Base-by-base conservation (phyloP, 2,329 filamentous ascomycete species). In the Cercospora nicotianae region DNA sequence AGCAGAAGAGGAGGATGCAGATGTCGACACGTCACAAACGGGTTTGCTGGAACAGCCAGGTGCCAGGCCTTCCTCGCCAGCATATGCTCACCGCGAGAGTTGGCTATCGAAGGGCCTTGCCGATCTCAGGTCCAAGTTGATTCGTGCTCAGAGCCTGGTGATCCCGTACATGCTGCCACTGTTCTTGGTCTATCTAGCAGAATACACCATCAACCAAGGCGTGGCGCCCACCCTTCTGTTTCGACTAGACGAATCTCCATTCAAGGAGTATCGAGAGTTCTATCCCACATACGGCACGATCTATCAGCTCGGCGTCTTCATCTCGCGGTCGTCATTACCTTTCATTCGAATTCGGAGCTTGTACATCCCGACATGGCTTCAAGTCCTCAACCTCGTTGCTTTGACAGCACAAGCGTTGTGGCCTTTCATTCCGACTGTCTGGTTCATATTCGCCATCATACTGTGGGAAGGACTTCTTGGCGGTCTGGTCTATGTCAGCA, bases 121-220 rank as follows among this genome's bases (percentile, higher is more conserved):
- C 28, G 67, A 69, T 60, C 66, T 79, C 26, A 70, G 72, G 10
- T 33, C 76, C 12, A 80, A 77, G 10, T 79, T 98, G 36, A 82
- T 81, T n/a, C 89, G 92, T 4, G 68, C 71, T 10, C 69, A 63
- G 33, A 55, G 66, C 10, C 65, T 73, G 10, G 68, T 72, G 30
- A 33, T 72, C 12, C 71, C 71, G 9, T 90, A 89, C 79, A 98
- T 99, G 93, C 84, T 96, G 3, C 95, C 95, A 0, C 85, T 99
- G 13, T 85, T 98, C 36, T 82, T 98, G 16, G 95, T 99, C 31
- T 99, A 97, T 78, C 87, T 98, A 39, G 93, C 94, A 66, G 95
- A 99, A 82, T 99, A 99, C 79, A 96, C 92, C 65, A 97, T 98
- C 80, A 98, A 98, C 81, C 94, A 97, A 82, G 94, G 94, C 39